phyloP scores from a whole-genome alignment of 2,329 filamentous ascomycete genomes.

The Colletotrichum noveboracense region DNA sequence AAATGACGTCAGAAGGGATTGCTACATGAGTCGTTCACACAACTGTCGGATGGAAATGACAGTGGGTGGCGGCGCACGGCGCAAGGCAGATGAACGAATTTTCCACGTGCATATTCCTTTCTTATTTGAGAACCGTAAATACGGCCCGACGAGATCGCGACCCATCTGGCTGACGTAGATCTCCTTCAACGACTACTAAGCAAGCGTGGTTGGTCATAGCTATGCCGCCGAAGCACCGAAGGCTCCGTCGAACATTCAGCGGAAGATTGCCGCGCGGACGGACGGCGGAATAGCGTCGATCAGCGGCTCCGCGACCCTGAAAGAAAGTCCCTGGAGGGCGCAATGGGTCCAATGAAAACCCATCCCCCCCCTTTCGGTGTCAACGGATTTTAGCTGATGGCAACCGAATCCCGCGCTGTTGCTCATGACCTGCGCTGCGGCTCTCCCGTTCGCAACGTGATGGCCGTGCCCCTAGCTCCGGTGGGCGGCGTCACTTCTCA shows the following conservation, averaged over 20 bases:
- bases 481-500: not conserved
- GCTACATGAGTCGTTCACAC: conserved; percentile 1
- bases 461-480: not conserved
- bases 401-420: not conserved
- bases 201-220: not conserved
- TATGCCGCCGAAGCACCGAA: not conserved
- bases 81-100: not conserved
- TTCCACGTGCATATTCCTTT: not conserved
- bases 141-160: not conserved
- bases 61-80: not conserved
- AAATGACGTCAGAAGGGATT: conserved; percentile 2
- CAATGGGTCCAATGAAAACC: not conserved
- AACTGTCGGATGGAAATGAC: not conserved
- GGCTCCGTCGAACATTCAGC: not conserved
- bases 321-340: not conserved
- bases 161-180: not conserved
- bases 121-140: not conserved
- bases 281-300: conserved; percentile 2
- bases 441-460: not conserved
- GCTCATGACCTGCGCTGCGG: not conserved
- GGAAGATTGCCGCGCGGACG: not conserved
- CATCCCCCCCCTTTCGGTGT: not conserved
- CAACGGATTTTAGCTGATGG: not conserved
- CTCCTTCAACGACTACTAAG: not conserved
- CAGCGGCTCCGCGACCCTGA: conserved; percentile 8